These are phyloP conservation scores for Tetrahymena borealis DNA, from an alignment of 73 alveolate species.

Conservation along the genomic window DNA sequence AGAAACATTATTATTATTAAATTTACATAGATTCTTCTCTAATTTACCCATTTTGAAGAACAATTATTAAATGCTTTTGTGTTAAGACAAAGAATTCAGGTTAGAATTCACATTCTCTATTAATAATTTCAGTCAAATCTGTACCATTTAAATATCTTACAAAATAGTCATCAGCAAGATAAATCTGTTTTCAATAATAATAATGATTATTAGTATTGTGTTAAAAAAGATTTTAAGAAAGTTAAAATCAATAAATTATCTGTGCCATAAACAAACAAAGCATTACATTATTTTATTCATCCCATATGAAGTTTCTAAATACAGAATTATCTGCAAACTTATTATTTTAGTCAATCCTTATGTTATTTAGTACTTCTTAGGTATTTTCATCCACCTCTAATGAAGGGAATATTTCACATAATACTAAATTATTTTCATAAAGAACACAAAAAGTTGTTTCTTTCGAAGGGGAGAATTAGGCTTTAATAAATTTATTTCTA, in stretches of 20 bases:
- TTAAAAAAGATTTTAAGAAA: not conserved
- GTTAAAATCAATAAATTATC: not conserved
- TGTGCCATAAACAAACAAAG: no score
- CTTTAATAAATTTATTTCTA: conserved; percentile 18
- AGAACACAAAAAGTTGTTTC: conserved; percentile 5
- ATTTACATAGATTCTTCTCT: not conserved
- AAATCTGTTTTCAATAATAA: not conserved
- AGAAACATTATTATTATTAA: not conserved
- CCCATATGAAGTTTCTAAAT: not conserved
- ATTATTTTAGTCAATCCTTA: not conserved
- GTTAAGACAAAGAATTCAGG: conserved; percentile 10
- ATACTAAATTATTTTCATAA: conserved; percentile 10
- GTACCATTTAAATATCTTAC: conserved; percentile 30
- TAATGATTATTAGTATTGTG: not conserved
- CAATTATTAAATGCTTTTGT: conserved; percentile 16
- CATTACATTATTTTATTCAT: not conserved
- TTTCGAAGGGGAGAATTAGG: conserved; percentile 11
- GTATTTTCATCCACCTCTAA: conserved; percentile 4
- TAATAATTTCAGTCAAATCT: conserved; percentile 15
- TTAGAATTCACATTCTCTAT: conserved; percentile 11
- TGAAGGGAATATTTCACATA: conserved; percentile 23
- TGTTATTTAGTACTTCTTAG: not conserved
- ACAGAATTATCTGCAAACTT: conserved; percentile 5
- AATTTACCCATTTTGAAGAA: not conserved
- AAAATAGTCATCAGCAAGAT: conserved; percentile 16